These are phyloP conservation scores for Tetrahymena thermophila DNA, from an alignment of 73 alveolate species.

Conservation along the genomic window DNA sequence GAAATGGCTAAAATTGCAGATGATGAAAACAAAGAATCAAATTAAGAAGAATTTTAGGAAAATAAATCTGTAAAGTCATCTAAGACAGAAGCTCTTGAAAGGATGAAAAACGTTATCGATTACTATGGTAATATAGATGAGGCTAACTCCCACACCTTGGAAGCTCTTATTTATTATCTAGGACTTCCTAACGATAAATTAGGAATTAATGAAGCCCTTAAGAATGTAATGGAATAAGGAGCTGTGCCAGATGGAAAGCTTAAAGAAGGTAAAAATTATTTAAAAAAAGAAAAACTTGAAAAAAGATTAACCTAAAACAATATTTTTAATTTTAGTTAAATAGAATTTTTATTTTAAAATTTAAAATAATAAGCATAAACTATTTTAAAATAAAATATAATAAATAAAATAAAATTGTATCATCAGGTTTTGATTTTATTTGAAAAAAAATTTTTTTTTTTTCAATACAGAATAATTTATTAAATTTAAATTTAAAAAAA, in stretches of 20 bases:
- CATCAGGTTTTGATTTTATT: too few relatives aligned
- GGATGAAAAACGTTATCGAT: background rate
- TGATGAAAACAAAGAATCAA: background rate
- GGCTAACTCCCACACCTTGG: background rate
- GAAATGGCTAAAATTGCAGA: background rate
- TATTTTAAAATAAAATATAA: too few relatives aligned
- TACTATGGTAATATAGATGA: background rate
- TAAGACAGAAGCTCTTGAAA: background rate
- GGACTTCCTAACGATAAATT: background rate
- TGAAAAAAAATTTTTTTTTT: too few relatives aligned
- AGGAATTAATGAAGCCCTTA: background rate
- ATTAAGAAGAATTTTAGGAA: background rate
- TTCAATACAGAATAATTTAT: too few relatives aligned
- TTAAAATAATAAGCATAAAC: too few relatives aligned
- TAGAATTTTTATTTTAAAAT: background rate
- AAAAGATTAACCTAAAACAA: too few relatives aligned
- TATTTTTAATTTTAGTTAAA: too few relatives aligned
- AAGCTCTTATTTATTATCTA: background rate
- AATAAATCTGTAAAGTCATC: background rate
- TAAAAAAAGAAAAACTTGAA: too few relatives aligned
- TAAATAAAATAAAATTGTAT: too few relatives aligned
- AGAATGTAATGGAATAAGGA: background rate
- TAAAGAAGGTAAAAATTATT: background rate
- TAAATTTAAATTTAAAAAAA: background rate
- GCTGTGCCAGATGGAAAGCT: background rate